A percentile compares a stretch with the other conserved stretches of the same genome.
phyloP scores from a whole-genome alignment of 345 rosid genomes.

The Eucalyptus paniculata region DNA sequence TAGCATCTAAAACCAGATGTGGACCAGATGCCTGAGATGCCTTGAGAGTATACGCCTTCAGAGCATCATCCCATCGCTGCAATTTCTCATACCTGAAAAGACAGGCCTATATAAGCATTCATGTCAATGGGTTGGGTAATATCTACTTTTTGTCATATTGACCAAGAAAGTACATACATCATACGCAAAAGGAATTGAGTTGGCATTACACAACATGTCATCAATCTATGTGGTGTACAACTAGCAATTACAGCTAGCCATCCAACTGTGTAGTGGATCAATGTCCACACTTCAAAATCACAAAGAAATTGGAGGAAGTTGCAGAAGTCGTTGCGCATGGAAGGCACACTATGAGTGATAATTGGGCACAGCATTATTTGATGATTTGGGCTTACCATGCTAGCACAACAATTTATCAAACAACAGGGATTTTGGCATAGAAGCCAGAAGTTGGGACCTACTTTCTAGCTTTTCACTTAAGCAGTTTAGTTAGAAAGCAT shows the following conservation, averaged over 20 bases:
- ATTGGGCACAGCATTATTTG: background rate
- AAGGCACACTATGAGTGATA: background rate
- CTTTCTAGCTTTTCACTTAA: background rate
- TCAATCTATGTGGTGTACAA: background rate
- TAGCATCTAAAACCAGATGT: constrained; percentile 78
- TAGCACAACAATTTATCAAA: background rate
- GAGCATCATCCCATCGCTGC: constrained; percentile 99
- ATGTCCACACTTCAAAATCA: background rate
- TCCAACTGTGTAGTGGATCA: background rate
- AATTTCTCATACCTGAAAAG: constrained; percentile 87
- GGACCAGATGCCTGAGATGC: constrained; percentile 76
- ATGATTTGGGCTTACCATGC: background rate
- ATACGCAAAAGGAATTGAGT: background rate
- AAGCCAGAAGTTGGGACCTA: background rate
- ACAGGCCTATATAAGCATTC: background rate
- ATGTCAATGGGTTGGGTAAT: background rate
- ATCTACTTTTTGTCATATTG: background rate
- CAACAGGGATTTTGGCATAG: background rate
- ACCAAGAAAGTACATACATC: background rate
- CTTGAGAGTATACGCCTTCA: constrained; percentile 86
- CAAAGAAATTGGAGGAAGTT: background rate
- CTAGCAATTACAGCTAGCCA: background rate
- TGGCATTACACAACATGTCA: background rate
- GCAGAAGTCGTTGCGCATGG: background rate
- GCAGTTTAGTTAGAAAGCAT: background rate